Base-by-base conservation (phyloP, 1,284 basidiomycete species). In the Vanrija sp. region DNA sequence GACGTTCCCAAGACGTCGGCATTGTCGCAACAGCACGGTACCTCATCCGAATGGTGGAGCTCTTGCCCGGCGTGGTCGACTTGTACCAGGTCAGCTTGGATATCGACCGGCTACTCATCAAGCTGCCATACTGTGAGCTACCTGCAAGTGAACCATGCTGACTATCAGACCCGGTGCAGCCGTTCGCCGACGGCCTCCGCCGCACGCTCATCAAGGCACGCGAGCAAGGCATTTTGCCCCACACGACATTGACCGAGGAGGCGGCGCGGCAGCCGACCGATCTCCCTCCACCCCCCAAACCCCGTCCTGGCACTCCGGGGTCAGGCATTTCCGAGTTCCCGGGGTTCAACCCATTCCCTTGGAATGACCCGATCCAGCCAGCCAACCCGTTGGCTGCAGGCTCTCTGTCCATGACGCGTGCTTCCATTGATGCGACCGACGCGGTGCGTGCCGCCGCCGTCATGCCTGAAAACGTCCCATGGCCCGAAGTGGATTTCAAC, bases 21-120 rank as follows among this genome's bases (percentile, higher is more conserved):
- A 61, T 62, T 38, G 55, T 62, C 19, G 59, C 60, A 5, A 58
- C 55, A 1, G 55, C 63, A 0, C 58, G 58, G 1, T 61, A 60
- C 29, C 58, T 65, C 15, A 62, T 65, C 46, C 54, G 61, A 6
- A 60, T 62, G 53, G 51, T 49, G 34, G 58, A 58, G 21, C 52
- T 65, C 6, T 46, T 61, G 10, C 63, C 63, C 0, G 45, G 49
- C 0, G 58, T 46, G 0, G 50, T 55, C 47, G 59, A 65, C 42
- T 19, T 52, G 7, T 28, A 48, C 43, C 49, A 58, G 28, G 49
- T 61, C 38, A 54, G 52, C 23, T 51, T 57, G 18, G 53, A 62
- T 54, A 56, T 65, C 40, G 61, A 62, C 49, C 34, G 46, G 21
- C 49, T 60, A 3, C 51, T 60, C 6, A 44, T 56, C 38, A 60